Base-by-base conservation (phyloP, 2,329 filamentous ascomycete genomes). In the Anthostomella pinea region DNA sequence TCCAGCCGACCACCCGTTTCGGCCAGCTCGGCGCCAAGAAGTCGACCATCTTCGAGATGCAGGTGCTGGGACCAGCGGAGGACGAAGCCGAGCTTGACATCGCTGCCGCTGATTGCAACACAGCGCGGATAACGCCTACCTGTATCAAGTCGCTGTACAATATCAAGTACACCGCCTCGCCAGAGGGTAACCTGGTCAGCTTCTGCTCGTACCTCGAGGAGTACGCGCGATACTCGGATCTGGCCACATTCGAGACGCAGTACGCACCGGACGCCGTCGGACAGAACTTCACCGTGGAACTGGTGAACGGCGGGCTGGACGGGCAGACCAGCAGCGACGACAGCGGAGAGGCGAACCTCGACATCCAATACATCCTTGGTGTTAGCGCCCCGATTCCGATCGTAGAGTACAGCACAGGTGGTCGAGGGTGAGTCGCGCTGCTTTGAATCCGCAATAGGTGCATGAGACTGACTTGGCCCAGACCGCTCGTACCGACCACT, bases 121-220 rank as follows among this genome's bases (percentile, higher is more conserved):
- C 50, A 1, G 47, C 51, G 15, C 41, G 43, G 15, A 57, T 69
- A 33, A 72, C 69, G 0, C 71, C 71, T 1, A 56, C 58, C 1
- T 75, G 71, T 20, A 41, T 74, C 4, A 60, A 63, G 24, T 58
- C 64, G 6, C 49, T 72, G 10, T 75, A 75, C 53, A 63, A 64
- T 3, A 62, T 73, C 17, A 41, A 56, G 7, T 57, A 63, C 18
- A 79, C 83, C 7, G 64, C 74, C 6, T 79, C 59, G 15, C 74
- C 80, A 8, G 76, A 68, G 51, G 77, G 69, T 16, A 83, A 64
- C 38, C 75, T 72, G 39, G 76, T 82, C 33, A 83, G 82, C n/a
- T 79, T 87, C 13, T 49, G 49, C 14, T 70, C 68, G 4, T 75
- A 72, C 41, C 48, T 63, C 0, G 56, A 62, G 23, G 67, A 79